Percentiles rank a stretch among this genome's conserved stretches.
Conservation (phyloP, 2,329 filamentous ascomycete genomes). For the Akanthomyces muscarius region DNA sequence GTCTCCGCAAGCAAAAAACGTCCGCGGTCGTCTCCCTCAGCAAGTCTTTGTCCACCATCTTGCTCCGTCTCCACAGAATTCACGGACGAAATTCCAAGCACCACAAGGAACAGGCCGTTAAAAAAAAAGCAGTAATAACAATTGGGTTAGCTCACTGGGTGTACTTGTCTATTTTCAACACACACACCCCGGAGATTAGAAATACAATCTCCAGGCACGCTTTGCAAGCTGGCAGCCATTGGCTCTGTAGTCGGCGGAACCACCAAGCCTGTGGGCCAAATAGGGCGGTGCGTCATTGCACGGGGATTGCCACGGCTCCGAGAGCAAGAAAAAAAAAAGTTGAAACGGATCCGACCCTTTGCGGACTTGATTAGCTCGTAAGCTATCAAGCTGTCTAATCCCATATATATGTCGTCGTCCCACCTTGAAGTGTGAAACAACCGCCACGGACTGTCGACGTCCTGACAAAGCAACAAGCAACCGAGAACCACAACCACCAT, state of each 20-base stretch:
- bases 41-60: background rate
- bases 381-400: background rate
- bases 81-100: background rate
- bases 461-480: background rate
- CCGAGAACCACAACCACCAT: background rate
- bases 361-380: background rate
- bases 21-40: background rate
- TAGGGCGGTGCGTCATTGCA: conserved; percentile 10
- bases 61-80: background rate
- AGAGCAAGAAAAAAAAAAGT: background rate
- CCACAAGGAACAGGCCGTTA: background rate
- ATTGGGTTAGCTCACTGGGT: background rate
- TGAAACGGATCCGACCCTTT: conserved; percentile 4
- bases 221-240: background rate
- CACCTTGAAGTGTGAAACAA: background rate
- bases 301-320: background rate
- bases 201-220: conserved; percentile 13
- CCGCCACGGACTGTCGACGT: background rate
- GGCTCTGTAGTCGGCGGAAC: background rate
- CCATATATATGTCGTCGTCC: background rate
- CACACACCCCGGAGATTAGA: conserved; percentile 10
- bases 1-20: background rate
- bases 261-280: conserved; percentile 8
- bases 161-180: background rate
- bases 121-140: background rate